A percentile compares a stretch with the other conserved stretches of the same genome.
Evolutionary conservation across 176 grass and related monocot genomes (phyloP).

Genomic region (Carex cristatella): DNA sequence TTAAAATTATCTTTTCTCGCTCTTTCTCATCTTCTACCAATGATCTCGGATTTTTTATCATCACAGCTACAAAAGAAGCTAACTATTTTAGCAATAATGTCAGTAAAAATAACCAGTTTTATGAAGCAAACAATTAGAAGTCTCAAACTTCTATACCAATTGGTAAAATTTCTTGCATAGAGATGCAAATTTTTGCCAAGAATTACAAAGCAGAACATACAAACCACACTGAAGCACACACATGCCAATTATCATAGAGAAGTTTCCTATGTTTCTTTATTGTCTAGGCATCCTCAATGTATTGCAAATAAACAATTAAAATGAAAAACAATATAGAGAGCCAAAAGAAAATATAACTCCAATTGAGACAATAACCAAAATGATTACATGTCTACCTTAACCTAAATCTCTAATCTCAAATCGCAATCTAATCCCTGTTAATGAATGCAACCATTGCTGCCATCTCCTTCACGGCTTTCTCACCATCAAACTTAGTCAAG

Average conservation of each 20-base stretch:
- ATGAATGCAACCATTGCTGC: conserved; percentile 39
- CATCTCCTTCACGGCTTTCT: conserved; percentile 44
- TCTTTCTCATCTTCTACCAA: neutral
- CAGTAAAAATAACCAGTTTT: neutral
- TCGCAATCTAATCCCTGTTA: neutral
- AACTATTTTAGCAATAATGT: neutral
- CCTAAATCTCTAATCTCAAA: neutral
- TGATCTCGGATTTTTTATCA: neutral
- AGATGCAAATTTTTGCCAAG: too few relatives aligned
- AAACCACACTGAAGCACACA: neutral
- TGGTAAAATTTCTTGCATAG: neutral
- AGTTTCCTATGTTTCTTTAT: neutral
- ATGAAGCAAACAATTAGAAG: neutral
- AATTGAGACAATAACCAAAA: neutral
- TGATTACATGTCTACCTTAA: neutral
- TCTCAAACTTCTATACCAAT: neutral
- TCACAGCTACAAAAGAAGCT: neutral
- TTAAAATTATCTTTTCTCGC: neutral
- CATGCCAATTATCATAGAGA: neutral
- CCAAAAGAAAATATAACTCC: neutral
- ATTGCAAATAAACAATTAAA: neutral
- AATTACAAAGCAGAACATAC: neutral
- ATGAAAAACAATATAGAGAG: neutral
- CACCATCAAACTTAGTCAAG: conserved; percentile 27
- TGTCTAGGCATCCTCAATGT: neutral